Conservation (phyloP, 139 green algal genomes). For the Chlorella sp. region DNA sequence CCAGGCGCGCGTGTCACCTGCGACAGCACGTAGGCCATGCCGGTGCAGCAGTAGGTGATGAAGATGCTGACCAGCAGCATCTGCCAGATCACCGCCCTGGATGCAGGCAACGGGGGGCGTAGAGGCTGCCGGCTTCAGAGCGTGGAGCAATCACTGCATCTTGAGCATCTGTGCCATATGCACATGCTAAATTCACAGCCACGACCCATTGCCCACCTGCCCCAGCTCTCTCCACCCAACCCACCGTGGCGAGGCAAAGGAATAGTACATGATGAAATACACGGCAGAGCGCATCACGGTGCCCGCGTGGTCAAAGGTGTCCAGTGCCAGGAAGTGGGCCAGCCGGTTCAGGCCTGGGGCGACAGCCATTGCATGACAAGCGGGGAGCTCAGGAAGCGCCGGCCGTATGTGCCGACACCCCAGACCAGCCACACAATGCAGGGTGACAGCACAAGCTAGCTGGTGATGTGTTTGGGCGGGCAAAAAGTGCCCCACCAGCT, state of each 20-base stretch:
- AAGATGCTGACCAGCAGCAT: constrained; percentile 59
- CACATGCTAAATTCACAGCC: too few species aligned
- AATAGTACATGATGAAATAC: constrained; percentile 56
- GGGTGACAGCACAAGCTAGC: too few species aligned
- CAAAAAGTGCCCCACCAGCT: too few species aligned
- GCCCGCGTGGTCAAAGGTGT: constrained; percentile 51
- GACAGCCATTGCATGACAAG: too few species aligned
- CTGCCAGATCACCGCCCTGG: constrained; percentile 57
- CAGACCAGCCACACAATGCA: too few species aligned
- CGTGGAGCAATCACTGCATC: too few species aligned
- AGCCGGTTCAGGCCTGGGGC: constrained; percentile 36
- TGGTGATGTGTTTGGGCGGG: too few species aligned
- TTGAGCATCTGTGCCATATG: too few species aligned
- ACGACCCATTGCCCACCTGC: too few species aligned
- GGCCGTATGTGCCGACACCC: too few species aligned
- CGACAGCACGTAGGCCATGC: constrained; percentile 54
- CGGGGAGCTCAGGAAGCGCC: too few species aligned
- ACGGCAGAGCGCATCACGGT: constrained; percentile 42
- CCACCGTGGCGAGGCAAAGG: constrained; percentile 7
- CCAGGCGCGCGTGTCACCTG: constrained; percentile 23
- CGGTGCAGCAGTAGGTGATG: constrained; percentile 60
- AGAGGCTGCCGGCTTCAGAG: not conserved
- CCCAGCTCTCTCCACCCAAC: not conserved
- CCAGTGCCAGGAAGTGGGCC: constrained; percentile 57
- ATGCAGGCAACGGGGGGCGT: constrained; percentile 37